Conservation (phyloP, 257 asterid species). For the Capsicum rhomboideum region DNA sequence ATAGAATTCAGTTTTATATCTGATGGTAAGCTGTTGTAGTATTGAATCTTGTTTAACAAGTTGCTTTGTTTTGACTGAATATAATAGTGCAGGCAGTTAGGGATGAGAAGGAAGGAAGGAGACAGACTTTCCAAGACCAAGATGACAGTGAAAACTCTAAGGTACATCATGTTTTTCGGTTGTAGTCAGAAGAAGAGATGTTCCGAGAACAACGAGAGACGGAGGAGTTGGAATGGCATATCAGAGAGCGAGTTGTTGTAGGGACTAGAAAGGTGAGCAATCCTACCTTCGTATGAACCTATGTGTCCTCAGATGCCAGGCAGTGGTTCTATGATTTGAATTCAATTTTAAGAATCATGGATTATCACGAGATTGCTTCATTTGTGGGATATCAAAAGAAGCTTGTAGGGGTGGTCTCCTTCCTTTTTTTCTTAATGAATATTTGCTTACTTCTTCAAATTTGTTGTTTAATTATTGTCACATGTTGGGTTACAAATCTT, state of each 20-base stretch:
- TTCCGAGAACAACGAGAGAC: constrained; percentile 78
- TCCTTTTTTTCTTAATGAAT: too few species aligned
- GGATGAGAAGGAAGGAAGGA: constrained; percentile 27
- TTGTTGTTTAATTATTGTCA: too few species aligned
- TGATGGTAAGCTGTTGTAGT: constrained; percentile 20
- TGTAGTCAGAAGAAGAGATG: constrained; percentile 90
- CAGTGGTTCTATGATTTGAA: background rate
- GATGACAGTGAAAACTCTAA: constrained; percentile 47
- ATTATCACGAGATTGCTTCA: too few species aligned
- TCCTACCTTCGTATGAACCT: background rate
- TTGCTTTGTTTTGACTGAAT: constrained; percentile 25
- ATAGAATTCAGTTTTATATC: constrained; percentile 18
- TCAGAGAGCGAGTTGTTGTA: constrained; percentile 83
- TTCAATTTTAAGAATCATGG: too few species aligned
- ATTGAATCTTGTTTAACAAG: too few species aligned
- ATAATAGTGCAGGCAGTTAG: constrained; percentile 35
- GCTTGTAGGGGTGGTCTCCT: too few species aligned
- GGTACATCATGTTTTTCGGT: constrained; percentile 29
- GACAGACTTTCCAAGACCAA: constrained; percentile 43
- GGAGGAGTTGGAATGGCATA: constrained; percentile 75
- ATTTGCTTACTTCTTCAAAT: too few species aligned
- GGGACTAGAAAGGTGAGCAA: constrained; percentile 73
- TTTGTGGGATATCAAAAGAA: too few species aligned
- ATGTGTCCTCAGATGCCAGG: background rate
- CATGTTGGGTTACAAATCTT: too few species aligned